Conservation (phyloP, 2,329 filamentous ascomycete genomes). For the Cladosporium sp. region DNA sequence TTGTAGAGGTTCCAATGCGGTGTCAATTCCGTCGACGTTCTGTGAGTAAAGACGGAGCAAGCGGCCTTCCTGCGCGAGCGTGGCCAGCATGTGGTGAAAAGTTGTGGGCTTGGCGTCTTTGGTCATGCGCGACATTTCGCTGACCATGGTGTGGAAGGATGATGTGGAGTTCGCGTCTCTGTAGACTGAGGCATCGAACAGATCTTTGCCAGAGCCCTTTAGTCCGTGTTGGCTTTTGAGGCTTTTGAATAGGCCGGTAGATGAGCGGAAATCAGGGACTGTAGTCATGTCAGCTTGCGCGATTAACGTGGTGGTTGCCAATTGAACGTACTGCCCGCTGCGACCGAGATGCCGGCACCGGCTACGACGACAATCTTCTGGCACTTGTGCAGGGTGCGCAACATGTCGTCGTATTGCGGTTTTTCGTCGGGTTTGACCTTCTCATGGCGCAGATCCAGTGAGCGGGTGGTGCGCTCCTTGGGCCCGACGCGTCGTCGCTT, state of each 20-base stretch:
- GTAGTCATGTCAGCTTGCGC: constrained; percentile 27
- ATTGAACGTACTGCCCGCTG: constrained; percentile 74
- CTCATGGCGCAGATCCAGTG: constrained; percentile 67
- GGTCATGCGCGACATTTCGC: constrained; percentile 78
- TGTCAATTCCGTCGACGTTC: constrained; percentile 95
- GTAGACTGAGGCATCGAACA: constrained; percentile 98
- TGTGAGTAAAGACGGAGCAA: constrained; percentile 91
- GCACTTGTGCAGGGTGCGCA: constrained; percentile 77
- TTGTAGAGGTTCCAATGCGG: constrained; percentile 72
- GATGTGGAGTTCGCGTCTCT: constrained; percentile 85
- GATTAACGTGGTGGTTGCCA: constrained; percentile 19
- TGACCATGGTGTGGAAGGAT: constrained; percentile 95
- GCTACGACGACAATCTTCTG: constrained; percentile 97
- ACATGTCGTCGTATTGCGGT: constrained; percentile 64
- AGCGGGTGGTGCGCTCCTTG: constrained; percentile 75
- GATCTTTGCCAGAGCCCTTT: constrained; percentile 88
- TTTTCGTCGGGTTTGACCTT: constrained; percentile 56
- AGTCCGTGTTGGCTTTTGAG: constrained; percentile 84
- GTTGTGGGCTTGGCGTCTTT: constrained; percentile 75
- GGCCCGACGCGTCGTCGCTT: constrained; percentile 73
- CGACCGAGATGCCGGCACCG: constrained; percentile 94
- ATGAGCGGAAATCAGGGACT: constrained; percentile 96
- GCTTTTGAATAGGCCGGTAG: constrained; percentile 82
- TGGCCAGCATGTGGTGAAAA: constrained; percentile 92
- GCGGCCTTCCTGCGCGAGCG: constrained; percentile 81